Base-by-base conservation (phyloP, 2,329 filamentous ascomycete species). In the Ophiostoma montium region DNA sequence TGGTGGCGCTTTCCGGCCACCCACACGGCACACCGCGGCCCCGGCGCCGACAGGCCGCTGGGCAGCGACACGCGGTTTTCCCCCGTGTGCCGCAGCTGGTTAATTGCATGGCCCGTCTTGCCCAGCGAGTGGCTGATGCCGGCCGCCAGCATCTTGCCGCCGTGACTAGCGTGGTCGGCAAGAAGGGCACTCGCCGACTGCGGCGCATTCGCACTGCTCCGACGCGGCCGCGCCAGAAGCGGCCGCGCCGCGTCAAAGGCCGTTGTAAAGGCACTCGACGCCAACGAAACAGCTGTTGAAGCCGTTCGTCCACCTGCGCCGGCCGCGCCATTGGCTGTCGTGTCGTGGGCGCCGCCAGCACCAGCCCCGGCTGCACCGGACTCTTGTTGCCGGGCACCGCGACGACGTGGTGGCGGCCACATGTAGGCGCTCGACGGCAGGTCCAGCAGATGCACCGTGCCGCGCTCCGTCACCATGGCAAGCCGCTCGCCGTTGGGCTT, bases 371-470 rank as follows among this genome's bases (percentile, higher is more conserved):
- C 65, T 12, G 66, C 64, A 16, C 44, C 45, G 3, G 16, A 19
- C 8, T 64, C 63, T 35, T 76, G 70, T 52, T 59, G 59, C 47
- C 64, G 67, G 52, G 63, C 65, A 8, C 42, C 31, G 51, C 72
- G 69, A 48, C 74, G 70, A 35, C 76, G 73, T 38, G 79, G 81
- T 21, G 88, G 86, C 36, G 89, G 89, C 89, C 89, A 95, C 56
- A 84, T 80, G 57, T 89, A 90, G 5, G 86, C 86, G 54, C 79
- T 84, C 42, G 78, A 73, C 9, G 88, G 87, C 64, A 96, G 77
- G 56, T 95, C 86, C 55, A 95, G 82, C 39, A 96, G 76, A 65
- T 98, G 92, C 11, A 95, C 81, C 9, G 92, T 98, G n/a, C 90
- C 88, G 57, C 89, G 85, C 59, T 94, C 87, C 1, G 92, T 96